Percentiles rank a stretch among this genome's conserved stretches.
Evolutionary conservation across 1,284 basidiomycete species (phyloP).

Genomic region (Somion occarium): DNA sequence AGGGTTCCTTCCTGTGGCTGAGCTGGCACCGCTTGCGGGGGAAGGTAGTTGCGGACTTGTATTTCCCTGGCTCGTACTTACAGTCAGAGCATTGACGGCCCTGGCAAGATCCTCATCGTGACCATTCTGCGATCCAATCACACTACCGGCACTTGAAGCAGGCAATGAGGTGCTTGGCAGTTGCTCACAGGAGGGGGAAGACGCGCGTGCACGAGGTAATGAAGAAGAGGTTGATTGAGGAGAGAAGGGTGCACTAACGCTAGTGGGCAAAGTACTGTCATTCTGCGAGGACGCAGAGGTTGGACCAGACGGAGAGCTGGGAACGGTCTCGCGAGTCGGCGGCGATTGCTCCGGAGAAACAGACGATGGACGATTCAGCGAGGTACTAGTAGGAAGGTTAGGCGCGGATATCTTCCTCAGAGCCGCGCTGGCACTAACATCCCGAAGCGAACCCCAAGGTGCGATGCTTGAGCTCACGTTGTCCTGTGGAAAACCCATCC

Average conservation of each 20-base stretch:
- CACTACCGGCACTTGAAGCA: slow-evolving; percentile 33
- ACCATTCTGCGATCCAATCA: slow-evolving; percentile 34
- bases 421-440: slow-evolving; percentile 24
- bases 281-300: slow-evolving; percentile 18
- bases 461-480: slow-evolving; percentile 16
- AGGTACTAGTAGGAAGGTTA: slow-evolving; percentile 20
- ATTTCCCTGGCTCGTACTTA: slow-evolving; percentile 44
- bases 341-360: slow-evolving; percentile 12
- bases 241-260: slow-evolving; percentile 26
- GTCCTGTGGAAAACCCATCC: slow-evolving; percentile 18
- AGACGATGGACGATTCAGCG: slow-evolving; percentile 11
- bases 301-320: slow-evolving; percentile 15
- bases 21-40: slow-evolving; percentile 37
- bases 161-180: slow-evolving; percentile 22
- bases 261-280: slow-evolving; percentile 18
- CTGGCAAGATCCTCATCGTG: slow-evolving; percentile 38
- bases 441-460: slow-evolving; percentile 24
- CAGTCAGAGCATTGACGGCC: slow-evolving; percentile 41
- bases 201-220: slow-evolving; percentile 27
- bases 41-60: slow-evolving; percentile 42
- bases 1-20: slow-evolving; percentile 46
- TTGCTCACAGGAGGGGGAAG: slow-evolving; percentile 22
- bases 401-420: slow-evolving; percentile 27
- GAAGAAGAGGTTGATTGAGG: slow-evolving; percentile 25
- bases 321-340: slow-evolving; percentile 7